Evolutionary conservation across 2,329 filamentous ascomycete species (phyloP).

Genomic region (Colletotrichum ledebouriae): DNA sequence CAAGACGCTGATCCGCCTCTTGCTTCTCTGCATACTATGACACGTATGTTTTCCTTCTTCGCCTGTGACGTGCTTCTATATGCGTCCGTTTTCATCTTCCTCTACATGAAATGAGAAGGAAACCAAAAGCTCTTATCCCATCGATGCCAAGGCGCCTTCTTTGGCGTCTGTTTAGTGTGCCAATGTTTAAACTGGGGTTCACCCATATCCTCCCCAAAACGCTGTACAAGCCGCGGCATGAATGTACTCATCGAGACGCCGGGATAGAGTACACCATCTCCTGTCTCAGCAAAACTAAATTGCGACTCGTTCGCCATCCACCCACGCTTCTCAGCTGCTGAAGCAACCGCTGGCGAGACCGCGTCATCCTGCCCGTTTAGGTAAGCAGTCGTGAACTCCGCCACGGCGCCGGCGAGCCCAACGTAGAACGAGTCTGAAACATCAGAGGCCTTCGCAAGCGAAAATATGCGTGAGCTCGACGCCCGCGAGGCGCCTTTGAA

Average conservation of each 20-base stretch:
- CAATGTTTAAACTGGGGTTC: slow-evolving; percentile 30
- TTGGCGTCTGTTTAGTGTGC: slow-evolving; percentile 25
- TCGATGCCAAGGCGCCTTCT: slow-evolving; percentile 35
- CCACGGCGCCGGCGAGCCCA: slow-evolving; percentile 61
- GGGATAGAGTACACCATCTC: slow-evolving; percentile 45
- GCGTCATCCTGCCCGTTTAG: slow-evolving; percentile 15
- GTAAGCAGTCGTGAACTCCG: slow-evolving; percentile 54
- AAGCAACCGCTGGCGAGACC: slow-evolving; percentile 1
- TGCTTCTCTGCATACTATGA: not conserved
- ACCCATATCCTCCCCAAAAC: slow-evolving; percentile 32
- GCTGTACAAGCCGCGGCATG: slow-evolving; percentile 40
- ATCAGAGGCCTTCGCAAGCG: slow-evolving; percentile 62
- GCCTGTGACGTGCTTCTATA: too few relatives aligned
- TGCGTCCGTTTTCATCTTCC: too few relatives aligned
- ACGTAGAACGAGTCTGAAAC: slow-evolving; percentile 63
- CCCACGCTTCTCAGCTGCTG: slow-evolving; percentile 37
- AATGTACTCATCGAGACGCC: slow-evolving; percentile 39
- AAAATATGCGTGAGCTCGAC: slow-evolving; percentile 55
- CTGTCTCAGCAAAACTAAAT: slow-evolving; percentile 47
- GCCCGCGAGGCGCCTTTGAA: slow-evolving; percentile 45
- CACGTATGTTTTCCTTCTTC: not conserved
- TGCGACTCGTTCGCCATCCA: slow-evolving; percentile 33
- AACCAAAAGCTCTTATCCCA: slow-evolving; percentile 40
- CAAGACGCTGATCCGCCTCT: too few relatives aligned
- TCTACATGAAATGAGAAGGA: slow-evolving; percentile 33